Conservation (phyloP, 2,329 filamentous ascomycete genomes). For the Exophiala sideris region DNA sequence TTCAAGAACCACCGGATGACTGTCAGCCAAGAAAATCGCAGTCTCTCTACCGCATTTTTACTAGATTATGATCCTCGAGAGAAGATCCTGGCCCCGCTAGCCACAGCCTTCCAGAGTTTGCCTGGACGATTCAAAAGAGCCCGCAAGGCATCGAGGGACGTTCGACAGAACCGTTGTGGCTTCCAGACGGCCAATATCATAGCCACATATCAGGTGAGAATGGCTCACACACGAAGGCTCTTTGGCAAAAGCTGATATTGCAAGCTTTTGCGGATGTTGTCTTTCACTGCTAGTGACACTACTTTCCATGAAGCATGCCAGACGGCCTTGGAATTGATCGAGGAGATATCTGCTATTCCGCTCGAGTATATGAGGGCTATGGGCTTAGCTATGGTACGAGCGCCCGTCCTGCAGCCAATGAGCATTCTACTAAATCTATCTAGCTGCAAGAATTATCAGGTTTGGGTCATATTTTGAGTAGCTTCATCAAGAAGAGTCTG, state of each 20-base stretch:
- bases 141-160: neutral
- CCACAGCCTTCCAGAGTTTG: neutral
- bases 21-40: neutral
- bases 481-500: constrained; percentile 12
- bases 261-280: constrained; percentile 5
- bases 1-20: constrained; percentile 2
- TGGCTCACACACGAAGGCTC: neutral
- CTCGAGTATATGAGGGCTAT: constrained; percentile 12
- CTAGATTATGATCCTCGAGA: constrained; percentile 3
- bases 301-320: constrained; percentile 10
- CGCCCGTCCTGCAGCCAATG: neutral
- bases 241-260: neutral
- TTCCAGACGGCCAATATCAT: constrained; percentile 13
- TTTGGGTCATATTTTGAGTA: constrained; percentile 14
- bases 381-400: constrained; percentile 8
- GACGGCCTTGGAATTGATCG: constrained; percentile 10
- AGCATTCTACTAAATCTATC: neutral
- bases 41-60: neutral
- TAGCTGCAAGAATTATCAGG: constrained; percentile 15
- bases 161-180: constrained; percentile 6
- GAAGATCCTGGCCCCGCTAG: constrained; percentile 1
- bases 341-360: constrained; percentile 15
- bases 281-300: constrained; percentile 1
- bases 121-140: constrained; percentile 4
- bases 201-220: constrained; percentile 8